Conservation (phyloP, 2,329 filamentous ascomycete genomes). For the Dactylellina cionopaga region DNA sequence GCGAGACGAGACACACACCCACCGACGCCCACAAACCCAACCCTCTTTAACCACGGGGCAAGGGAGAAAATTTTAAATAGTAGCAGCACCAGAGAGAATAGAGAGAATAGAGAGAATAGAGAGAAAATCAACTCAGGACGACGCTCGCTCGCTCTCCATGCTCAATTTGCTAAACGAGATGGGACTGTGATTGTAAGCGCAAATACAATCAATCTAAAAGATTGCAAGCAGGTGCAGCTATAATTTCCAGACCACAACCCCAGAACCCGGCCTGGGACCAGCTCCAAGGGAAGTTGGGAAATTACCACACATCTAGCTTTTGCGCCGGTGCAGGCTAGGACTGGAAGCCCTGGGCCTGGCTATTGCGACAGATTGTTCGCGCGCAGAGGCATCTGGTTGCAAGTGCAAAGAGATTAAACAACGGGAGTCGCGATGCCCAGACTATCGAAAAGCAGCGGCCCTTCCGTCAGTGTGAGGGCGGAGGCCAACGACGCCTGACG, state of each 20-base stretch:
- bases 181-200: constrained; percentile 8
- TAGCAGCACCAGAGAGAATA: not conserved
- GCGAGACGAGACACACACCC: constrained; percentile 50
- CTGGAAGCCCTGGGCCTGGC: constrained; percentile 7
- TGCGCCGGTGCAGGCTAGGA: constrained; percentile 29
- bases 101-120: constrained; percentile 15
- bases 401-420: constrained; percentile 24
- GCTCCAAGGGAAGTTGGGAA: constrained; percentile 48
- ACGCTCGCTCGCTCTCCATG: not conserved
- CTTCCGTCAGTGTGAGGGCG: constrained; percentile 38
- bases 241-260: constrained; percentile 51
- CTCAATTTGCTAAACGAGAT: constrained; percentile 11
- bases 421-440: constrained; percentile 13
- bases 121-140: constrained; percentile 28
- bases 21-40: constrained; percentile 41
- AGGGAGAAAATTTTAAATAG: constrained; percentile 38
- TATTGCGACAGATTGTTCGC: constrained; percentile 15
- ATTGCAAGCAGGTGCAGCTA: constrained; percentile 51
- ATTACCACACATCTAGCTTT: constrained; percentile 47
- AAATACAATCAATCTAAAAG: constrained; percentile 13
- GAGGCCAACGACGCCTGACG: constrained; percentile 2
- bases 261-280: constrained; percentile 49
- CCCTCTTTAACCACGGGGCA: constrained; percentile 33
- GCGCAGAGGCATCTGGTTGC: constrained; percentile 7
- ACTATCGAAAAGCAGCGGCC: constrained; percentile 29